These are phyloP conservation scores for Pisolithus thermaeus DNA, from an alignment of 1,284 basidiomycete genomes.

Conservation along the genomic window DNA sequence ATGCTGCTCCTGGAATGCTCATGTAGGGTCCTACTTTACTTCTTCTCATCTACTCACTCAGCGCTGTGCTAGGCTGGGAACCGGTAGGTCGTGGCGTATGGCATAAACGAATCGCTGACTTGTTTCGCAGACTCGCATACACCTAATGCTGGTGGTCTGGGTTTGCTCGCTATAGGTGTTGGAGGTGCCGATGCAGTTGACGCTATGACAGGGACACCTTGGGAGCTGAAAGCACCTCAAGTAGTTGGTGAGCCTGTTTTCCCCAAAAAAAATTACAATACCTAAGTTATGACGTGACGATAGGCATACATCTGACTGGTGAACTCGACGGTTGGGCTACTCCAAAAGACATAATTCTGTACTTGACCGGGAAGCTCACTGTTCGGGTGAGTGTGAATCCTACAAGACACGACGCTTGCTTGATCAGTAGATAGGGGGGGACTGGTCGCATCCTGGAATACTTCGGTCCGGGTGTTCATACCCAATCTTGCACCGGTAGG, in stretches of 20 bases:
- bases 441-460: slow-evolving; percentile 97
- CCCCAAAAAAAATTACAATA: neutral
- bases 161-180: slow-evolving; percentile 97
- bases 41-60: slow-evolving; percentile 4
- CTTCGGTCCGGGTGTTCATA: slow-evolving; percentile 89
- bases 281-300: slow-evolving; percentile 1
- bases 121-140: slow-evolving; percentile 83
- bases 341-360: slow-evolving; percentile 94
- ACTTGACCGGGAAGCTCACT: slow-evolving; percentile 91
- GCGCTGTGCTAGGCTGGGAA: slow-evolving; percentile 55
- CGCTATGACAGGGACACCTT: slow-evolving; percentile 96
- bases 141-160: slow-evolving; percentile 96
- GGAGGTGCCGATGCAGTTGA: slow-evolving; percentile 99
- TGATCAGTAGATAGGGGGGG: slow-evolving; percentile 59
- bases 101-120: neutral
- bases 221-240: slow-evolving; percentile 95
- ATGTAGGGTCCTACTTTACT: slow-evolving; percentile 45
- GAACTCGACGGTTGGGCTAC: slow-evolving; percentile 90
- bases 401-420: neutral
- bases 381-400: slow-evolving; percentile 64
- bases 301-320: slow-evolving; percentile 82
- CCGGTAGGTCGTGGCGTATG: slow-evolving; percentile 40
- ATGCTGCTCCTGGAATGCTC: slow-evolving; percentile 84
- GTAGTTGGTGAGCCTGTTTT: slow-evolving; percentile 59
- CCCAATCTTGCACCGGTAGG: slow-evolving; percentile 89